Evolutionary conservation across 345 rosid species (phyloP).

Genomic region (Salix purpurea): DNA sequence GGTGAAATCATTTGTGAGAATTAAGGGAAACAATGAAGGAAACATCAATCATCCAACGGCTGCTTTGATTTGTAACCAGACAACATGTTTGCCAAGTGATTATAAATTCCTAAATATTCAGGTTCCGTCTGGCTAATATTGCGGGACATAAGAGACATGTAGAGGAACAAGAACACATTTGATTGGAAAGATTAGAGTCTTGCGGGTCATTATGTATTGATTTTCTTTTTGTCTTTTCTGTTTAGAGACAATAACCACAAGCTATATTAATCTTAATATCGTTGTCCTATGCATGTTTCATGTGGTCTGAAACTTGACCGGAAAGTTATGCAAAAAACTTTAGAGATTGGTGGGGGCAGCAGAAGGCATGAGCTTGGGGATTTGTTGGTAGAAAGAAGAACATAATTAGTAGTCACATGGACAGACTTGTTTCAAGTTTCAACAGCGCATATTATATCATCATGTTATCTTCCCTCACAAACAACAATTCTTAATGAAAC

Average conservation of each 20-base stretch:
- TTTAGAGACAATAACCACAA: too few species aligned
- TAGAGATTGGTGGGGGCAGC: neutral
- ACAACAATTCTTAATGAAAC: conserved; percentile 19
- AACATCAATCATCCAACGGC: neutral
- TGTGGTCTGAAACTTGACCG: too few species aligned
- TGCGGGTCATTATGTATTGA: too few species aligned
- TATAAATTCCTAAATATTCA: too few species aligned
- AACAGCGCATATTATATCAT: conserved; percentile 3
- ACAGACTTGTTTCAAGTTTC: conserved; percentile 8
- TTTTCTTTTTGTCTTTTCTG: too few species aligned
- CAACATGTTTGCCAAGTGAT: neutral
- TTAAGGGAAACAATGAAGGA: neutral
- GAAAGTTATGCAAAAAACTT: neutral
- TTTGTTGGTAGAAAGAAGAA: conserved; percentile 1
- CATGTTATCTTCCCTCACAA: conserved; percentile 28
- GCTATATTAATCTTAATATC: too few species aligned
- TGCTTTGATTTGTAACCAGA: neutral
- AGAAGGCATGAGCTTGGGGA: neutral
- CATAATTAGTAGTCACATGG: conserved; percentile 29
- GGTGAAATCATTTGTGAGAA: neutral
- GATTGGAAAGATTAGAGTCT: too few species aligned
- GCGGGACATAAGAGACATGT: too few species aligned
- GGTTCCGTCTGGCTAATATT: too few species aligned
- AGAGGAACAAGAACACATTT: too few species aligned
- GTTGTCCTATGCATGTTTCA: too few species aligned